Evolutionary conservation across 169 alveolate species (phyloP), one percentile per base, ranked within the genome.

Genomic region (Plasmodium vinckei): DNA sequence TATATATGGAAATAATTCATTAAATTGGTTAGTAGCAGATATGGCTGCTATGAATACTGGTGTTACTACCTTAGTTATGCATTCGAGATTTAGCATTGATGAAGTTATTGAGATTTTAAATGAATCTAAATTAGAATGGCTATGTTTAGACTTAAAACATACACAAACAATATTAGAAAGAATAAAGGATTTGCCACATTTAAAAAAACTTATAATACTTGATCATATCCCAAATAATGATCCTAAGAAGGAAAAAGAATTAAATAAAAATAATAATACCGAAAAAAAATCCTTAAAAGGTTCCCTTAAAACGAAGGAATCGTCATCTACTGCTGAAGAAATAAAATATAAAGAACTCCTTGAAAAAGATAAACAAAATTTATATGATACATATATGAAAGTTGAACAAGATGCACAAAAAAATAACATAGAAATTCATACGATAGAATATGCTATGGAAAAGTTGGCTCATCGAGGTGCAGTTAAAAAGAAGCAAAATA

Each of bases 21-120:
- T 71, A 1, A 82, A 82, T 59, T 82, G 90, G 90, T 33, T 82
- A 42, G 15, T 23, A 13, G 82, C 82, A 0, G 90, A 82, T 54
- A 33, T 82, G 7, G 71, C 90, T 12, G 7, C 56, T 60, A 44
- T 67, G 82, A 4, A 7, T 21, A 82, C 72, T 46, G 72, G 68
- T 33, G 42, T 44, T 12, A 82, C 90, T 3, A 65, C 72, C 7
- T 13, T 82, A 12, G 72, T 82, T 12, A 82, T 82, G 90, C 90
- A 82, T 46, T 65, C 90, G 15, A 82, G 68, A 57, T 82, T 82
- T 51, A 68, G 90, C 27, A 10, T 67, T 5, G 60, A 82, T 10
- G 90, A 82, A 82, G 53, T 82, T 2, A 21, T 56, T 4, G 84
- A 82, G 19, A 68, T 82, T 33, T 67, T 82, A 27, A 64, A 67